Conservation (phyloP, 305 asterid species). For the Withania somnifera region DNA sequence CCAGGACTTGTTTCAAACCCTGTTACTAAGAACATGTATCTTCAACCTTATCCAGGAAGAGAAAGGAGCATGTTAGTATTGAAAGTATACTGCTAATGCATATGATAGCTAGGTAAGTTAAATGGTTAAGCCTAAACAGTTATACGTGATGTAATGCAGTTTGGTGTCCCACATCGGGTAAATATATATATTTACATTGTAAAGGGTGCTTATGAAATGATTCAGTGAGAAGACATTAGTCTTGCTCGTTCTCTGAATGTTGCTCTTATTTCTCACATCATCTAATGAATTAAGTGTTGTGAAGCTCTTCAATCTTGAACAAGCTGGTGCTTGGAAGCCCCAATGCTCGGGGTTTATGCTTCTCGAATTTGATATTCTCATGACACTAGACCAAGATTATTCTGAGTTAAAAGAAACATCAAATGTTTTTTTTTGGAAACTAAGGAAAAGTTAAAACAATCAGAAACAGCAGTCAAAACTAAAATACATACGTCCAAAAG, state of each 20-base stretch:
- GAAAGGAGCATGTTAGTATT: too few relatives aligned
- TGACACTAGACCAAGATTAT: background rate
- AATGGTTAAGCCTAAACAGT: background rate
- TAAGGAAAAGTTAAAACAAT: background rate
- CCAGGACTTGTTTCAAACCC: background rate
- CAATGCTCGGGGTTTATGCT: background rate
- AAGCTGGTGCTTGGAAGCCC: background rate
- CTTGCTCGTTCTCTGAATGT: background rate
- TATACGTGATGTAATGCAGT: background rate
- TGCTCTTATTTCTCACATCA: background rate
- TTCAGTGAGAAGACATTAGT: background rate
- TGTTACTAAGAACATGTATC: background rate
- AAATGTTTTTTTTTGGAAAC: background rate
- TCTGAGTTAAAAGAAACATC: background rate
- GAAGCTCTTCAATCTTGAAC: background rate
- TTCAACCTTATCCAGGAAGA: too few relatives aligned
- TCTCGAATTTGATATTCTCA: background rate
- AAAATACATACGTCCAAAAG: background rate
- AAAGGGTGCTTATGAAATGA: background rate
- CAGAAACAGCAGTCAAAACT: background rate
- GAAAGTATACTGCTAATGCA: background rate
- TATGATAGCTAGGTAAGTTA: background rate
- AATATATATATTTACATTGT: background rate
- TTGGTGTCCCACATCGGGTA: background rate
- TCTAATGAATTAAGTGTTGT: background rate